Evolutionary conservation across 371 early-diverging fungal species (phyloP).

Genomic region (Mucor plumbeus): DNA sequence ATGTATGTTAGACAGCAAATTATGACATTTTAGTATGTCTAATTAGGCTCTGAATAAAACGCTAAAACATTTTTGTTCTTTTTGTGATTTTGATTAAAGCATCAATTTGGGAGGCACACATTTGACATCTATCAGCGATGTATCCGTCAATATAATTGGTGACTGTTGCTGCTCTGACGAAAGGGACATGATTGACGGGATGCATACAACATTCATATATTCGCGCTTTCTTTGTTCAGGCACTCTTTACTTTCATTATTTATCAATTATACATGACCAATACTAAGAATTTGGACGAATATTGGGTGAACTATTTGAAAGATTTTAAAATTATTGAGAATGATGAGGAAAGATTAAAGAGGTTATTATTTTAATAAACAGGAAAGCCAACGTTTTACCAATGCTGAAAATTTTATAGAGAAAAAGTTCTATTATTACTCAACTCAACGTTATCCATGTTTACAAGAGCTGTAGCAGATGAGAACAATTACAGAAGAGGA

Average conservation of each 20-base stretch:
- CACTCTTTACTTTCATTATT: neutral
- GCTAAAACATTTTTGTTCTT: too few relatives aligned
- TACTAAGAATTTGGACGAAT: neutral
- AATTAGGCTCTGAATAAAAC: too few relatives aligned
- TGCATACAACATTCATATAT: neutral
- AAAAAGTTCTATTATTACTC: slow-evolving; percentile 12
- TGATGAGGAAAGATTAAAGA: slow-evolving; percentile 17
- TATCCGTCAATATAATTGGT: neutral
- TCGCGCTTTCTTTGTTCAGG: neutral
- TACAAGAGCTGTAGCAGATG: neutral
- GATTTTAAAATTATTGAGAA: slow-evolving; percentile 7
- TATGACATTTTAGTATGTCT: too few relatives aligned
- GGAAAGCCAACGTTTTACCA: too few relatives aligned
- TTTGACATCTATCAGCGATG: neutral
- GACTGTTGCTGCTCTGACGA: neutral
- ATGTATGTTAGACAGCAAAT: too few relatives aligned
- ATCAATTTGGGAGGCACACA: neutral
- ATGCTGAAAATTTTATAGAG: neutral
- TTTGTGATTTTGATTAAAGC: neutral
- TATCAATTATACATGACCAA: slow-evolving; percentile 4
- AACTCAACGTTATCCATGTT: slow-evolving; percentile 1
- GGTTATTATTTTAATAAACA: neutral
- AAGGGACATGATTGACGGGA: neutral
- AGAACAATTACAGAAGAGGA: slow-evolving; percentile 13
- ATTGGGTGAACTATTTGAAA: slow-evolving; percentile 18